Conservation (phyloP, 1,139 yeast genomes). For the Debaryomyces fabryi region DNA sequence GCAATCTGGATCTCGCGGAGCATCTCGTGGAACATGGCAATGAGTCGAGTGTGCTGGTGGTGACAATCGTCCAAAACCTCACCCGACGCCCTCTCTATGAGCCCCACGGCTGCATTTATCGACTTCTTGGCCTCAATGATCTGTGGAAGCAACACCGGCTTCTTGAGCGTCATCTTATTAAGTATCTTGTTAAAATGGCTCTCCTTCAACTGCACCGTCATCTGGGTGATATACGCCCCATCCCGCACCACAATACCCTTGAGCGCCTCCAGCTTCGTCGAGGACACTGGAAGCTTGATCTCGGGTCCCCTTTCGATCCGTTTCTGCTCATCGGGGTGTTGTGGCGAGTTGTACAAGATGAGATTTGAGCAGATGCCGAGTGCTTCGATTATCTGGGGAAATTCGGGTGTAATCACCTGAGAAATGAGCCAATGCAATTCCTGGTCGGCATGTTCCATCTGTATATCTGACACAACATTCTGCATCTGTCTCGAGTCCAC, state of each 20-base stretch:
- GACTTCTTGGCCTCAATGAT: constrained; percentile 34
- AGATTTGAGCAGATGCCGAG: constrained; percentile 43
- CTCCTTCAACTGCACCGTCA: constrained; percentile 32
- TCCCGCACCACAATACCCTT: constrained; percentile 48
- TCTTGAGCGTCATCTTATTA: constrained; percentile 26
- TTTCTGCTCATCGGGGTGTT: constrained; percentile 32
- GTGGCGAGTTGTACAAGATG: constrained; percentile 42
- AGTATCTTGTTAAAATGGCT: constrained; percentile 36
- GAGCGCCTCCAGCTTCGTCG: constrained; percentile 41
- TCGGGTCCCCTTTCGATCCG: constrained; percentile 40
- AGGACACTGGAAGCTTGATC: constrained; percentile 43
- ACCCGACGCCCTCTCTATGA: constrained; percentile 23
- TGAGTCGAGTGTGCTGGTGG: constrained; percentile 25
- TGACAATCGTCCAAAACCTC: constrained; percentile 10
- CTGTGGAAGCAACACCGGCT: constrained; percentile 39
- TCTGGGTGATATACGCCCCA: constrained; percentile 40
- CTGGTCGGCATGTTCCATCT: constrained; percentile 26
- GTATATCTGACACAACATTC: constrained; percentile 17
- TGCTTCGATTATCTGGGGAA: constrained; percentile 45
- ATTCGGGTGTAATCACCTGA: constrained; percentile 36
- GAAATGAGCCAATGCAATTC: constrained; percentile 48
- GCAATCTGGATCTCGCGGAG: constrained; percentile 35
- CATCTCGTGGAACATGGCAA: constrained; percentile 28
- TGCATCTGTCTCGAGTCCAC: constrained; percentile 1
- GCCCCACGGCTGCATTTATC: constrained; percentile 34